Conservation (phyloP, 208 protist genomes). For the Phytomonas sp. region DNA sequence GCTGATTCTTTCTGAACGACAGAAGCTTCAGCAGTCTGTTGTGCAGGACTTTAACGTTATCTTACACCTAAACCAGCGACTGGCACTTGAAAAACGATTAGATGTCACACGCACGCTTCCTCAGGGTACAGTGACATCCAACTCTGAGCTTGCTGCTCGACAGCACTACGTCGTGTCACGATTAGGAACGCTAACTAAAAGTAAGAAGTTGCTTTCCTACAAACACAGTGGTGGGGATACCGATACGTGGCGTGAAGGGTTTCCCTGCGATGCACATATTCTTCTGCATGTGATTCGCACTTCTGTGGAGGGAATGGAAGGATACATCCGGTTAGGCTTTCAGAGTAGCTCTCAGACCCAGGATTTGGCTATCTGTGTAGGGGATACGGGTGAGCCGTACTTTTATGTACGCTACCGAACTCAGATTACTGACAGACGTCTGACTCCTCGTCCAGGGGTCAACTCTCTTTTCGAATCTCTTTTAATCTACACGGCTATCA, state of each 20-base stretch:
- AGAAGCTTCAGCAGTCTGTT: slow-evolving; percentile 16
- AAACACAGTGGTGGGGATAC: slow-evolving; percentile 34
- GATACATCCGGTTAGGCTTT: slow-evolving; percentile 54
- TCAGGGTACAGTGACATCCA: slow-evolving; percentile 11
- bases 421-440: slow-evolving; percentile 10
- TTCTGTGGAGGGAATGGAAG: slow-evolving; percentile 43
- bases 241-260: slow-evolving; percentile 36
- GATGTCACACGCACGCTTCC: slow-evolving; percentile 53
- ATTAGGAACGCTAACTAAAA: slow-evolving; percentile 14
- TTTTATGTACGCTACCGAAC: slow-evolving; percentile 64
- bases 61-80: slow-evolving; percentile 47
- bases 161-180: slow-evolving; percentile 24
- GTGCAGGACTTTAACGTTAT: slow-evolving; percentile 38
- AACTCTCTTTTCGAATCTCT: slow-evolving; percentile 72
- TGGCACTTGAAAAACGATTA: slow-evolving; percentile 53
- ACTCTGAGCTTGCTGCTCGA: slow-evolving; percentile 24
- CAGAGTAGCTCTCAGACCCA: slow-evolving; percentile 23
- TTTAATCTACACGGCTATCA: slow-evolving; percentile 46
- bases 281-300: slow-evolving; percentile 68
- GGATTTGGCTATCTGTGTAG: slow-evolving; percentile 55
- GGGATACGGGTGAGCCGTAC: slow-evolving; percentile 73
- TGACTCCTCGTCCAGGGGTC: slow-evolving; percentile 38
- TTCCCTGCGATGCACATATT: slow-evolving; percentile 67
- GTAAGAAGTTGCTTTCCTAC: slow-evolving; percentile 39
- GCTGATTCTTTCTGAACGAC: slow-evolving; percentile 1